Evolutionary conservation across 2,329 filamentous ascomycete genomes (phyloP).

Genomic region (Aspergillus carbonarius): DNA sequence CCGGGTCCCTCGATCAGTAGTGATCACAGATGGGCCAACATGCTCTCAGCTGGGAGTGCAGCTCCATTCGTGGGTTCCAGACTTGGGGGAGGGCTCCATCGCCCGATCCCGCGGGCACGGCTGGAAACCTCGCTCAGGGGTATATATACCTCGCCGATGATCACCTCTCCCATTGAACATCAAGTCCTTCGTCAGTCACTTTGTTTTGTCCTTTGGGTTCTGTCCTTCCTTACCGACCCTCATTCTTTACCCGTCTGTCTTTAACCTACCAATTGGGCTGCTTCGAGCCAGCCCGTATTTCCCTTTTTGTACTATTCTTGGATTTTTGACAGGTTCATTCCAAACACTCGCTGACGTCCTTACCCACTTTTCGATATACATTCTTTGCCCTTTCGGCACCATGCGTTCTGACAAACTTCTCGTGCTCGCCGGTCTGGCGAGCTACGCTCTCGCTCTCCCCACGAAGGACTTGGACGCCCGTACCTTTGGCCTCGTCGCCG

Average conservation of each 20-base stretch:
- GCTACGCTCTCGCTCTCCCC: constrained; percentile 33
- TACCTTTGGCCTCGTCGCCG: constrained; percentile 21
- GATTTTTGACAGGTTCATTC: constrained; percentile 10
- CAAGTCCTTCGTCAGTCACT: constrained; percentile 26
- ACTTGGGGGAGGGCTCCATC: constrained; percentile 16
- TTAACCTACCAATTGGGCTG: constrained; percentile 27
- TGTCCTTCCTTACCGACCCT: constrained; percentile 20
- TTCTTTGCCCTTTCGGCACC: constrained; percentile 19
- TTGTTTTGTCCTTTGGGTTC: constrained; percentile 18
- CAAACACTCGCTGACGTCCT: constrained; percentile 15
- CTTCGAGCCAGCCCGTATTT: constrained; percentile 18
- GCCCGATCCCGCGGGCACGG: constrained; percentile 10
- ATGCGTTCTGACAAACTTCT: constrained; percentile 29
- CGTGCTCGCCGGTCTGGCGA: constrained; percentile 35
- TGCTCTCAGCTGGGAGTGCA: constrained; percentile 12
- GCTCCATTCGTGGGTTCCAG: constrained; percentile 16
- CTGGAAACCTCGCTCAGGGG: constrained; percentile 26
- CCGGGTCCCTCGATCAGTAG: constrained; percentile 14
- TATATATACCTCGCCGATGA: constrained; percentile 35
- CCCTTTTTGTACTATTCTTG: constrained; percentile 13
- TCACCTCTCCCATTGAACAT: constrained; percentile 21
- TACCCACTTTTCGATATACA: constrained; percentile 16
- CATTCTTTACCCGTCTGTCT: constrained; percentile 34
- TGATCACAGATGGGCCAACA: constrained; percentile 13
- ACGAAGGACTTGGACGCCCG: constrained; percentile 31